Conservation (phyloP, 2,329 filamentous ascomycete genomes). For the Penicillium vulpinum region DNA sequence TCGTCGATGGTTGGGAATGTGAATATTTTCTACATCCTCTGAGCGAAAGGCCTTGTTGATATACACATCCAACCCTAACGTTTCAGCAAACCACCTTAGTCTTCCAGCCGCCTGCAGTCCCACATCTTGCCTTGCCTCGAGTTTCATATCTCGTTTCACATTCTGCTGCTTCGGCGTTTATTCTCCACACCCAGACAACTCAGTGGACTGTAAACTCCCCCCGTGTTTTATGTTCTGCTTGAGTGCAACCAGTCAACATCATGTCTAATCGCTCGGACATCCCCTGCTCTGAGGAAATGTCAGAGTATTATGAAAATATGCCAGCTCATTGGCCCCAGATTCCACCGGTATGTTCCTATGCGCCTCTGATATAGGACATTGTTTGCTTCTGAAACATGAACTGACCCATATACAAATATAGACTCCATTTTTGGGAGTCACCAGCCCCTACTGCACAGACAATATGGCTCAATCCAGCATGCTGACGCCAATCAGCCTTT, state of each 20-base stretch:
- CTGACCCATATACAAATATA: conserved; percentile 13
- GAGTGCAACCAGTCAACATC: conserved; percentile 15
- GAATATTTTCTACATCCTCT: background rate
- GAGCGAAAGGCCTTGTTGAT: conserved; percentile 5
- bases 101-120: conserved; percentile 13
- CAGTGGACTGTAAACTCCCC: conserved; percentile 5
- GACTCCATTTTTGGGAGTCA: conserved; percentile 28
- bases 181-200: conserved; percentile 22
- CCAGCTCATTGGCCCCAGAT: conserved; percentile 31
- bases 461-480: conserved; percentile 31
- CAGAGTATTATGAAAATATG: conserved; percentile 31
- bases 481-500: conserved; percentile 43
- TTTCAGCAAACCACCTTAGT: conserved; percentile 6
- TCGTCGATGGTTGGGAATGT: conserved; percentile 5
- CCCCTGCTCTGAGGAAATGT: conserved; percentile 28
- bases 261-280: conserved; percentile 31
- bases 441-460: conserved; percentile 37
- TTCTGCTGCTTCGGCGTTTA: conserved; percentile 19
- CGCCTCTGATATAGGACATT: background rate
- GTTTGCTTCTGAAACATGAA: conserved; percentile 7
- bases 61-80: conserved; percentile 6
- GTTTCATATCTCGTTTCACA: conserved; percentile 27
- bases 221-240: conserved; percentile 30
- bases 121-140: conserved; percentile 16
- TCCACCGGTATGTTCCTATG: conserved; percentile 32